Evolutionary conservation across 2,329 filamentous ascomycete species (phyloP).

Genomic region (Ustulina deusta): DNA sequence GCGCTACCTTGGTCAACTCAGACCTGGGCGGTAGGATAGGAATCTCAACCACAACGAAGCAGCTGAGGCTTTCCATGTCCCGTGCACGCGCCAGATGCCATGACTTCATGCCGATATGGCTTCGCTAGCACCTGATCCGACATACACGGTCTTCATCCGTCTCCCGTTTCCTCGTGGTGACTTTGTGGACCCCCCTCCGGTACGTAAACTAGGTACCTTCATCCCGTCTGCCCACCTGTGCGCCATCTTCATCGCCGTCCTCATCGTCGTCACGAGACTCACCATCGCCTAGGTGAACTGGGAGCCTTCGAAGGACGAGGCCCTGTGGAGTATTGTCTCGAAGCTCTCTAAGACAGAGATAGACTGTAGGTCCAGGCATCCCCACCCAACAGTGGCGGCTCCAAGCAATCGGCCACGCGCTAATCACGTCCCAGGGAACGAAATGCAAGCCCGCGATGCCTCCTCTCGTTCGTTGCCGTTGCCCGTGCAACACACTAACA

Average conservation of each 20-base stretch:
- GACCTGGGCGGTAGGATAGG: too few species aligned
- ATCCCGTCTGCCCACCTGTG: too few species aligned
- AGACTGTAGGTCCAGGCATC: conserved; percentile 73
- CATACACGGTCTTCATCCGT: conserved; percentile 83
- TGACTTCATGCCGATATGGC: conserved; percentile 43
- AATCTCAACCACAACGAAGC: conserved; percentile 3
- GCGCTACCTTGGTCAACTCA: not conserved
- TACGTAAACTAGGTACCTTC: conserved; percentile 56
- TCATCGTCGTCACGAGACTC: conserved; percentile 19
- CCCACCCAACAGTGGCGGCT: conserved; percentile 5
- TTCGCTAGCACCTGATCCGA: conserved; percentile 60
- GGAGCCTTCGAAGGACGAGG: conserved; percentile 87
- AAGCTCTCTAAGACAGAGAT: conserved; percentile 84
- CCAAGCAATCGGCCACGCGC: not conserved
- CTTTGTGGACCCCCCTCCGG: conserved; percentile 90
- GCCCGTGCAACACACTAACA: conserved; percentile 40
- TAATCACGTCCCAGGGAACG: conserved; percentile 70
- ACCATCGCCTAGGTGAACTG: conserved; percentile 76
- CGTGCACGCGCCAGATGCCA: conserved; percentile 8
- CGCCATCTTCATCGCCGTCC: conserved; percentile 23
- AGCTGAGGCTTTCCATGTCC: conserved; percentile 25
- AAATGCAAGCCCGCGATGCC: conserved; percentile 68
- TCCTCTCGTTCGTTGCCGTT: conserved; percentile 18
- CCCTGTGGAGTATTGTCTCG: conserved; percentile 90
- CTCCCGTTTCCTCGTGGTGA: conserved; percentile 88